phyloP scores from a whole-genome alignment of 169 alveolate species.

The Pseudocohnilembus persalinus region DNA sequence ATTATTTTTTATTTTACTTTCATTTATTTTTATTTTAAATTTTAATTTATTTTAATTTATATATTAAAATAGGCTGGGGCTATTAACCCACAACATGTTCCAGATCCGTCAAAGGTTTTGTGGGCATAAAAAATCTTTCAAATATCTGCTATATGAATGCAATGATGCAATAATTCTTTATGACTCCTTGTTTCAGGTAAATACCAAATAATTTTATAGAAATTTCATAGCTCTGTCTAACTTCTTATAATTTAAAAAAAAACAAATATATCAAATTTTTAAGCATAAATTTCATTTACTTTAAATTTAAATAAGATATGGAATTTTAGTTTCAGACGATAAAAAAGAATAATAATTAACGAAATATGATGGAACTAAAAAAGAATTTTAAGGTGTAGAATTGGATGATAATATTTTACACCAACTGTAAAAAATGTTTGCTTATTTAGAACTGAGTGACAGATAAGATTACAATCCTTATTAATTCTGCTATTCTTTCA shows the following conservation, averaged over 20 bases:
- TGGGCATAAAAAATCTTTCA: neutral
- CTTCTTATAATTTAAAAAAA: no score
- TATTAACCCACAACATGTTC: neutral
- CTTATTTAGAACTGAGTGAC: neutral
- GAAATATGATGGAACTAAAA: neutral
- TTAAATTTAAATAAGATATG: neutral
- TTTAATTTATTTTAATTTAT: no score
- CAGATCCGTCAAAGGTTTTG: neutral
- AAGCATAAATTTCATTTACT: neutral
- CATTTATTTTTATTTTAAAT: no score
- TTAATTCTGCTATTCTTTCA: neutral
- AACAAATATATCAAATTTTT: no score
- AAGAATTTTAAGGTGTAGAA: neutral
- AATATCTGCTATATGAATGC: neutral
- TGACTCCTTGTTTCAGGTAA: neutral
- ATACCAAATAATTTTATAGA: neutral
- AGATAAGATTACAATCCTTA: neutral
- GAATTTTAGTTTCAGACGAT: neutral
- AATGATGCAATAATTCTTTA: neutral
- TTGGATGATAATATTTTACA: neutral
- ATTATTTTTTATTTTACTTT: no score
- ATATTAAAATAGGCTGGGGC: neutral
- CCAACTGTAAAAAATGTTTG: neutral
- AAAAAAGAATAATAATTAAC: no score
- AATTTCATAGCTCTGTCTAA: no score